Evolutionary conservation across 2,329 filamentous ascomycete species (phyloP).

Genomic region (Colletotrichum cordylinicola): DNA sequence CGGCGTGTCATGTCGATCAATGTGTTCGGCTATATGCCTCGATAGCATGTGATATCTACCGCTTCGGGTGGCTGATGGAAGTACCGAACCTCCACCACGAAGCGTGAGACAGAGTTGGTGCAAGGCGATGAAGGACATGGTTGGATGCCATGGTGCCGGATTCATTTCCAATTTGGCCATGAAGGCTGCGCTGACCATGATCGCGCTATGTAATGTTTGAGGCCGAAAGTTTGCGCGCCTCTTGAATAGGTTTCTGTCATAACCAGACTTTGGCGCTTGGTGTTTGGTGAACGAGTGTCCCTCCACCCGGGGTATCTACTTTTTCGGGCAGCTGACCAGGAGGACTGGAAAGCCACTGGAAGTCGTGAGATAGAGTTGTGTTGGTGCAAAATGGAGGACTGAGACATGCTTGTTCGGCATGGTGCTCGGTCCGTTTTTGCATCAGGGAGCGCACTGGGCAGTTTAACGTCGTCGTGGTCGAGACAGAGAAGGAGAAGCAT

Average conservation of each 20-base stretch:
- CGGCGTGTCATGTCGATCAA: not conserved
- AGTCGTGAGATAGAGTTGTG: not conserved
- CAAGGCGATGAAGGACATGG: not conserved
- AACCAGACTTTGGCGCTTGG: not conserved
- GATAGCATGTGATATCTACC: not conserved
- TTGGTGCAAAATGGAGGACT: not conserved
- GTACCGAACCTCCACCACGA: accelerated
- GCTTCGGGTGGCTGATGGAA: not conserved
- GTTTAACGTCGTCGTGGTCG: not conserved
- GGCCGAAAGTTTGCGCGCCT: not conserved
- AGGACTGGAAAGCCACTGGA: not conserved
- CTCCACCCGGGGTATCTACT: not conserved
- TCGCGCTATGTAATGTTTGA: too few relatives aligned
- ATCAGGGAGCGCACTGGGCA: not conserved
- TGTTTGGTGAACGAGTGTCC: not conserved
- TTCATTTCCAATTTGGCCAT: accelerated
- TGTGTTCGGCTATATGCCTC: accelerated
- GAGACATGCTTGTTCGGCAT: not conserved
- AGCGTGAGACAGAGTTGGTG: not conserved
- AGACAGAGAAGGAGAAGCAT: not conserved
- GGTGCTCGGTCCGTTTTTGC: not conserved
- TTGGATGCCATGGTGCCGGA: not conserved
- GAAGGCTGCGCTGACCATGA: too few relatives aligned
- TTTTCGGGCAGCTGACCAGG: not conserved
- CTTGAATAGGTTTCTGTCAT: not conserved